Conservation (phyloP, 1,139 yeast genomes). For the Groenewaldozyma sp. region DNA sequence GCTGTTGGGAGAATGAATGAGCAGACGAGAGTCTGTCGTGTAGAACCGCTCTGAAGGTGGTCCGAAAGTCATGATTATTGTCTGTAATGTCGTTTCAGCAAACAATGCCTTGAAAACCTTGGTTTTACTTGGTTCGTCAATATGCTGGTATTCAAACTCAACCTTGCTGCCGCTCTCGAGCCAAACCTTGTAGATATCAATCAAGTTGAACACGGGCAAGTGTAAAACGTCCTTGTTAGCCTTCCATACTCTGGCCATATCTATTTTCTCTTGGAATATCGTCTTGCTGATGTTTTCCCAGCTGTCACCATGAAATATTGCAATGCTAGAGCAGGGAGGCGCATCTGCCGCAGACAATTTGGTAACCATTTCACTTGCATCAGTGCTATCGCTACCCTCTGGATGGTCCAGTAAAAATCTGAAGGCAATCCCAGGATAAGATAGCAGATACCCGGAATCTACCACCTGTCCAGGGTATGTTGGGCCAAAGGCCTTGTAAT, state of each 20-base stretch:
- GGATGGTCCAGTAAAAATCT: conserved; percentile 16
- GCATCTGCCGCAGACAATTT: conserved; percentile 14
- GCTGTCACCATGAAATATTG: conserved; percentile 23
- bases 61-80: conserved; percentile 24
- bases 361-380: conserved; percentile 9
- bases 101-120: conserved; percentile 11
- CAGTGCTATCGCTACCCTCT: background rate
- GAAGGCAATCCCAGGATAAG: conserved; percentile 29
- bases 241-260: background rate
- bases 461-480: conserved; percentile 25
- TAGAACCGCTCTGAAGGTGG: conserved; percentile 27
- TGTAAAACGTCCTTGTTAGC: background rate
- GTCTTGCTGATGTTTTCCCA: conserved; percentile 21
- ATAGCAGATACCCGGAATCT: conserved; percentile 17
- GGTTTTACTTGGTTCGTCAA: conserved; percentile 4
- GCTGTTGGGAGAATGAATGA: conserved; percentile 22
- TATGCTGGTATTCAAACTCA: background rate
- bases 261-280: conserved; percentile 5
- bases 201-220: background rate
- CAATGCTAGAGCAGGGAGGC: conserved; percentile 21
- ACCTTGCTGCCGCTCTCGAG: background rate
- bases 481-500: conserved; percentile 27
- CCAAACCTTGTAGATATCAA: background rate
- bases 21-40: conserved; percentile 24
- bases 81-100: conserved; percentile 22